These are phyloP conservation scores for Xylariaceae sp. DNA, from an alignment of 2,329 filamentous ascomycete species.

Conservation along the genomic window DNA sequence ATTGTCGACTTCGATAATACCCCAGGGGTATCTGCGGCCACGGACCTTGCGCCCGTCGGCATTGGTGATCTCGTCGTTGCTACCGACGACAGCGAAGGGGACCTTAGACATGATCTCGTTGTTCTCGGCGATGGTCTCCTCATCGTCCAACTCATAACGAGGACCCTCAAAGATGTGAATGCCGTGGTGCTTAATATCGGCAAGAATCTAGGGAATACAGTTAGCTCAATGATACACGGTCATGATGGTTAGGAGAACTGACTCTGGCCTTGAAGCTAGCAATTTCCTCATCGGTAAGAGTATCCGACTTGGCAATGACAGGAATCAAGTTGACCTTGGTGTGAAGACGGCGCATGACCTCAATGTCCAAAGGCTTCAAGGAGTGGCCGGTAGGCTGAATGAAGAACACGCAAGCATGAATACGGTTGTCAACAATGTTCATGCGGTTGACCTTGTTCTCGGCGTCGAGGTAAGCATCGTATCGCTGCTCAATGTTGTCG, in stretches of 20 bases:
- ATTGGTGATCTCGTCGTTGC: conserved; percentile 87
- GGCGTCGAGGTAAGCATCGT: conserved; percentile 95
- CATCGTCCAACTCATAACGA: conserved; percentile 96
- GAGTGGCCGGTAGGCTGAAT: conserved; percentile 98
- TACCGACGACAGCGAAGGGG: conserved; percentile 95
- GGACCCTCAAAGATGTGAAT: conserved; percentile 99
- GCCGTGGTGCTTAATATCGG: conserved; percentile 93
- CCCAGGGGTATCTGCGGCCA: conserved; percentile 95
- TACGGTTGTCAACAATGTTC: conserved; percentile 99
- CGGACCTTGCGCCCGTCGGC: conserved; percentile 92
- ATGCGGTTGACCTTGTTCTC: conserved; percentile 99
- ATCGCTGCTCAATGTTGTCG: conserved; percentile 99
- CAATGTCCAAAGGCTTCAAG: conserved; percentile 95
- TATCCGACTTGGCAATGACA: conserved; percentile 98
- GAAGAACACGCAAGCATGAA: conserved; percentile 99
- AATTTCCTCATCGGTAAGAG: conserved; percentile 95
- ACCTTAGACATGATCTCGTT: conserved; percentile 99
- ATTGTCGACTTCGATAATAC: conserved; percentile 98
- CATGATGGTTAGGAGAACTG: conserved; percentile 39
- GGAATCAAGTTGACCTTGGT: conserved; percentile 99
- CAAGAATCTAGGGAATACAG: conserved; percentile 64
- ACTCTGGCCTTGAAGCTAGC: conserved; percentile 91
- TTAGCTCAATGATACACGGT: not conserved
- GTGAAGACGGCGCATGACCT: conserved; percentile 98
- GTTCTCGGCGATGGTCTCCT: conserved; percentile 99